Evolutionary conservation across 2,329 filamentous ascomycete genomes (phyloP).

Genomic region (Trichoderma endophyticum): DNA sequence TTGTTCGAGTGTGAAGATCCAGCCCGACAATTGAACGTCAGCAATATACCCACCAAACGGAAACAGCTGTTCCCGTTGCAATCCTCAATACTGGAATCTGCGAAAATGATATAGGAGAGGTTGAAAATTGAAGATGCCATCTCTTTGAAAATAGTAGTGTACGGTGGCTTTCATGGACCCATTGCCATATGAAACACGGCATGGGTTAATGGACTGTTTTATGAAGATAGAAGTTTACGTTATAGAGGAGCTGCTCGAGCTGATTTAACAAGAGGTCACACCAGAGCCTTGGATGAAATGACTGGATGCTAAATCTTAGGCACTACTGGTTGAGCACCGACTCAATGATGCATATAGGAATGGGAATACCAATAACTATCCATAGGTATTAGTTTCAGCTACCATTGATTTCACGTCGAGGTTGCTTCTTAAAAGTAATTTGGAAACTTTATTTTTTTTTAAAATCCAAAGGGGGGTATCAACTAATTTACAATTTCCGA

Average conservation of each 20-base stretch:
- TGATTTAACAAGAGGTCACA: neutral
- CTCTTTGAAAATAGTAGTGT: neutral
- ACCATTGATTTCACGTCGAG: neutral
- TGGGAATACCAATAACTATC: neutral
- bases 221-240: neutral
- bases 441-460: neutral
- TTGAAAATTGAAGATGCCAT: neutral
- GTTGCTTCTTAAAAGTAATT: neutral
- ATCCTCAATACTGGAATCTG: neutral
- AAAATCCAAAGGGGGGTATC: slow-evolving; percentile 16
- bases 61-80: neutral
- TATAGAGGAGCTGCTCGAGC: neutral
- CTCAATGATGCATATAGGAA: neutral
- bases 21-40: neutral
- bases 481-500: slow-evolving; percentile 13
- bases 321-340: neutral
- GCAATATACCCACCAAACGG: neutral
- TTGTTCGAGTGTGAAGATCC: neutral
- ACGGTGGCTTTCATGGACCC: neutral
- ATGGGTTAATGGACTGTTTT: neutral
- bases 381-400: too few species aligned
- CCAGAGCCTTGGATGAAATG: neutral
- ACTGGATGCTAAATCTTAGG: neutral
- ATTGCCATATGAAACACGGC: neutral
- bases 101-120: neutral